Evolutionary conservation across 192 early-diverging fungal species (phyloP), one percentile per base, ranked within the genome.

Genomic region (Podochytrium sp.): DNA sequence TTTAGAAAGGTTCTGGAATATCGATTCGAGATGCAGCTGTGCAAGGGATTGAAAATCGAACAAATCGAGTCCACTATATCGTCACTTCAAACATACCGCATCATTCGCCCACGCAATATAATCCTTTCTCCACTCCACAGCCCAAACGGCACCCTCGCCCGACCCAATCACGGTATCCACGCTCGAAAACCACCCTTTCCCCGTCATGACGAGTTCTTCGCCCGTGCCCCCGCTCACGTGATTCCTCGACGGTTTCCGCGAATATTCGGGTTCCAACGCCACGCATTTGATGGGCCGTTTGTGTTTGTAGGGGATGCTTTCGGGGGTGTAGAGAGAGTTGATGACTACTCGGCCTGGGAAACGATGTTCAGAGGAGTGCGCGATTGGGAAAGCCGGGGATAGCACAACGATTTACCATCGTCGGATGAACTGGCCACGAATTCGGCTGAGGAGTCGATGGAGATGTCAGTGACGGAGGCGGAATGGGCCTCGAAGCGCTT

Each of bases 31-130:
- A n/a, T n/a, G n/a, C n/a, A n/a, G n/a, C n/a, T n/a, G n/a, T n/a
- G n/a, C n/a, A n/a, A n/a, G n/a, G n/a, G n/a, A n/a, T n/a, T n/a
- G n/a, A n/a, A n/a, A n/a, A n/a, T n/a, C n/a, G n/a, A n/a, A n/a
- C n/a, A n/a, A n/a, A n/a, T n/a, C n/a, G n/a, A n/a, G n/a, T 41
- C 5, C 64, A 66, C 2, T 66, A 3, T 70, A 23, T 70, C 62
- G 20, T 43, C 2, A 10, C 23, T 23, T 23, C 34, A 34, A 27
- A 47, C 59, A 65, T 79, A 89, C 83, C 23, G 90, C 85, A 68
- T 98, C 96, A 76, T 94, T 95, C 1, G 96, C 94, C 95, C 96
- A 99, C 0, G 95, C 96, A 75, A 98, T 92, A 70, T 92, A 86
- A 30, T 85, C 87, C 3, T 80, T 87, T 37, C 89, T 79, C 98